Base-by-base conservation (phyloP, 768 basidiomycete genomes). In the Amanita thiersii region DNA sequence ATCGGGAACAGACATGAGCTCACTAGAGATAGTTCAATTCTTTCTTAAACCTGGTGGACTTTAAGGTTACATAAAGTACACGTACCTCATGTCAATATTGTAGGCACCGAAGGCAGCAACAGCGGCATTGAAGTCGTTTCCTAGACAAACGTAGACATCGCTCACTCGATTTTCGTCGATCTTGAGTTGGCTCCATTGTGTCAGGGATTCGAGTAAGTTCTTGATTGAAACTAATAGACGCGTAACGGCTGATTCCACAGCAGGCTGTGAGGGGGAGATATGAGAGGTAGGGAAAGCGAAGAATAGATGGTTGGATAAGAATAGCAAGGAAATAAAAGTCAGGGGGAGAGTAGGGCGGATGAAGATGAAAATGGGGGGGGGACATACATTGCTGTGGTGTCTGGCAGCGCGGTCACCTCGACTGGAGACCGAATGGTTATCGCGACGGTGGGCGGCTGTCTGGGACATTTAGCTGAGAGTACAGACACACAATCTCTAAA, bases 91-190 rank as follows among this genome's bases (percentile, higher is more conserved):
- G 47, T 86, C 79, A 45, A 99, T 93, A 47, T 81, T 79, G 50
- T 82, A 90, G 9, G 73, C 67, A 2, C 75, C 73, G 57, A 99
- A 99, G 1, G 92, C 90, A 40, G 83, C 77, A 28, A 93, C 88
- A 7, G 92, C 92, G 11, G 79, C 76, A 56, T 97, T 97, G 69
- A 99, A 98, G 57, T 96, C 93, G 61, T 98, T 97, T 17, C 96
- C 96, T 17, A 99, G 70, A 41, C 81, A 78, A 40, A 99, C 96
- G 61, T 99, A 99, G 40, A 96, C 87, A 60, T 97, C 90, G 70
- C 92, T 96, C 56, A 99, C 91, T 50, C 86, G 71, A 31, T 61
- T 64, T 56, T 94, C 91, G 43, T 78, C 69, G 52, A 85, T 72
- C 52, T 78, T 71, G 46, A 74, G 61, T 45, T 69, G 69, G 59